Conservation (phyloP, 2,329 filamentous ascomycete species). For the Gnomoniopsis smithogilvyi region DNA sequence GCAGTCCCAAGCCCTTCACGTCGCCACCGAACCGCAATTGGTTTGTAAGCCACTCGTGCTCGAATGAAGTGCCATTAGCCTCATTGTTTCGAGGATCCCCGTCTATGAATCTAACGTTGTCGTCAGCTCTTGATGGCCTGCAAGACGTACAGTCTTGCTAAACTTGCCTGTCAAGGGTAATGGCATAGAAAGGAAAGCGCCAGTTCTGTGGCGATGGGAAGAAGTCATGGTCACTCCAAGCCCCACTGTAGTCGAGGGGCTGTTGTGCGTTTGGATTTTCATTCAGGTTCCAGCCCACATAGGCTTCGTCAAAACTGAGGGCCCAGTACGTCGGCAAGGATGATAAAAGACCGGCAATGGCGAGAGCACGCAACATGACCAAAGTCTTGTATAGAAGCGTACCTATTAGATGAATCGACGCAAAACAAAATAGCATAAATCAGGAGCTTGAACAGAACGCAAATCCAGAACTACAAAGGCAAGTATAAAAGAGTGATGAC, state of each 20-base stretch:
- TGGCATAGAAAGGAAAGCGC: constrained; percentile 41
- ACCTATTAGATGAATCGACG: too few species aligned
- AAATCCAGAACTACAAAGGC: too few species aligned
- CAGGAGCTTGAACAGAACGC: too few species aligned
- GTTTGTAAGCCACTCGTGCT: constrained; percentile 55
- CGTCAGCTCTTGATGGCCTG: too few species aligned
- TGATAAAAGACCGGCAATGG: too few species aligned
- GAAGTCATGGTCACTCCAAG: constrained; percentile 14
- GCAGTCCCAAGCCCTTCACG: constrained; percentile 50
- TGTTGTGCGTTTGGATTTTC: constrained; percentile 1
- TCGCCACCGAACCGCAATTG: constrained; percentile 63
- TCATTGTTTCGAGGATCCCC: constrained; percentile 61
- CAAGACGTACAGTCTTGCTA: too few species aligned
- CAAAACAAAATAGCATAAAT: too few species aligned
- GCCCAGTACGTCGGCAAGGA: too few species aligned
- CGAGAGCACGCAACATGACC: too few species aligned
- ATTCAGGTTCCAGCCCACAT: constrained; percentile 15
- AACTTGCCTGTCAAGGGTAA: constrained; percentile 61
- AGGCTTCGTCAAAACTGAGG: constrained; percentile 6
- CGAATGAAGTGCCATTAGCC: constrained; percentile 55
- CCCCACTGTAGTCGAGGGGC: constrained; percentile 16
- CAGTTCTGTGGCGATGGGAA: constrained; percentile 13
- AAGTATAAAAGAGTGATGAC: too few species aligned
- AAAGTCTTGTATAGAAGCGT: too few species aligned
- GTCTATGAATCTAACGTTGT: too few species aligned